These are phyloP conservation scores for Colletotrichum higginsianum DNA, from an alignment of 2,329 filamentous ascomycete genomes.

Conservation along the genomic window DNA sequence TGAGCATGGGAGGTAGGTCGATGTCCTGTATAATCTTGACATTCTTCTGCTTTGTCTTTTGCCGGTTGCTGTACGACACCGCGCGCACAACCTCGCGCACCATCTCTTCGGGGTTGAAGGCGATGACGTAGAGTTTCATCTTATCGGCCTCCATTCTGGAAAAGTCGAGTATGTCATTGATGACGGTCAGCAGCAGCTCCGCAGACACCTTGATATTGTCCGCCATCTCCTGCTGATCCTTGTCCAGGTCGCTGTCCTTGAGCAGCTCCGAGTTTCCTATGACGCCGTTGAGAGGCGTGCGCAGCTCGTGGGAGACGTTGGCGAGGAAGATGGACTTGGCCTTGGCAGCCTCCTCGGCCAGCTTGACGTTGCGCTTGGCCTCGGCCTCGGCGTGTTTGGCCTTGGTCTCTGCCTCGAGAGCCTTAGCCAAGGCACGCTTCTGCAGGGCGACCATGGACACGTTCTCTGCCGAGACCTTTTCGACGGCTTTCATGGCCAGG, in stretches of 20 bases:
- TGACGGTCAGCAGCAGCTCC: conserved; percentile 89
- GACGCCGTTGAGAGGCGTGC: conserved; percentile 88
- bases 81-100: conserved; percentile 77
- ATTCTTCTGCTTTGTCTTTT: conserved; percentile 73
- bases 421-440: conserved; percentile 80
- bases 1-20: conserved; percentile 80
- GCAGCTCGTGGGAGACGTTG: conserved; percentile 85
- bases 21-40: conserved; percentile 80
- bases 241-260: conserved; percentile 80
- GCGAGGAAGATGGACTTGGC: conserved; percentile 87
- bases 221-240: conserved; percentile 86
- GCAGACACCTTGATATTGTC: conserved; percentile 90
- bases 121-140: conserved; percentile 83
- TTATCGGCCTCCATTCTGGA: conserved; percentile 93
- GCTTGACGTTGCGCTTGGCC: conserved; percentile 83
- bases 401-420: conserved; percentile 80
- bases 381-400: conserved; percentile 83
- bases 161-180: conserved; percentile 97
- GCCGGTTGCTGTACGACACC: conserved; percentile 75
- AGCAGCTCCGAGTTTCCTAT: conserved; percentile 91
- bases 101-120: conserved; percentile 78
- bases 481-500: conserved; percentile 77
- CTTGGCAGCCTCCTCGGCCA: conserved; percentile 87
- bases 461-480: conserved; percentile 84
- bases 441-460: conserved; percentile 84